Evolutionary conservation across 805 yeast species (phyloP), one percentile per base, ranked within the genome.

Genomic region (Pichia scutulata): DNA sequence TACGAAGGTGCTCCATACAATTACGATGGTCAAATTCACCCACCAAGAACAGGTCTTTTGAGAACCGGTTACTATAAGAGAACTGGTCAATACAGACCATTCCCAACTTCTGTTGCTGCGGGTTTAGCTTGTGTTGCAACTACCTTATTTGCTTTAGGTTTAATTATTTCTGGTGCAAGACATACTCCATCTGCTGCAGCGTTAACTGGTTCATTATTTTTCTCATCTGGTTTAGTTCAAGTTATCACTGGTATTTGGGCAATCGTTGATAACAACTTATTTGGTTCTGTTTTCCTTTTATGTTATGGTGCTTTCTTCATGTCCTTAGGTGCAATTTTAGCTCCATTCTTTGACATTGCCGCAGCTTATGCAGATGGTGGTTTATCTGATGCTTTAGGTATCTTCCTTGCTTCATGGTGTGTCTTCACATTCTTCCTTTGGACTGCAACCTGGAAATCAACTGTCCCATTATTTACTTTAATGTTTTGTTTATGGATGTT

Each of bases 231-330:
- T 22, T 57, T 70, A n/a, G 72, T 71, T 42, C 74, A 74, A 59
- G 63, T 74, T 28, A 65, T 76, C 40, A 69, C 75, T 37, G 82
- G 82, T 39, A 60, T 75, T 19, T 78, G 80, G 79, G 78, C 77
- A 50, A 60, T 77, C 49, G 65, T 69, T 36, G 64, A 67, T 39
- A 75, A 77, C 49, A 75, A 74, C 59, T 67, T 74, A 4, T 77
- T 74, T 59, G 80, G 75, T 41, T 74, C 75, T 13, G 71, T 75
- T 12, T 72, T 75, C 21, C 63, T 76, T 41, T 64, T 69, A 30
- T 67, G 72, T 47, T 75, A 68, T 58, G 81, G 80, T 43, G 73
- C 74, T 7, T 77, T 77, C 61, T 77, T 76, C 69, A 61, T 73
- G 57, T 63, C 73, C 4, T 72, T 64, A 55, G 80, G 76, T 37